Base-by-base conservation (phyloP, 495 filamentous ascomycete genomes). In the Cercophora scortea region DNA sequence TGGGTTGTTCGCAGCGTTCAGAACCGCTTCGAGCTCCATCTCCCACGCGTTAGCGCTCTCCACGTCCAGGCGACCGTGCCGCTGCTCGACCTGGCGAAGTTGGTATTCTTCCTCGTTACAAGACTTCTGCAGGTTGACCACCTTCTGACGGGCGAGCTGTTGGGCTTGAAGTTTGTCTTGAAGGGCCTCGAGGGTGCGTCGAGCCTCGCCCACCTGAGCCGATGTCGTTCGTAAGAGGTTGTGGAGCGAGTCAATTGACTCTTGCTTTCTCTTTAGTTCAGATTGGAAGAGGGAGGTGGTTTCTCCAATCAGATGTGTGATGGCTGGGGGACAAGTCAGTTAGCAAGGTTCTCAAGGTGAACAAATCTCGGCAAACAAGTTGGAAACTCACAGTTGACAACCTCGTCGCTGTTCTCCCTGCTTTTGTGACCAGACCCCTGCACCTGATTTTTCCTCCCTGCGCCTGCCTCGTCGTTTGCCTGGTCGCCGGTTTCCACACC, bases 261-360 rank as follows among this genome's bases (percentile, higher is more conserved):
- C 80, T 72, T 96, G 92, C 58, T 95, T 95, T 41, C 81, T 76
- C 36, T 80, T 83, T 33, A 94, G 72, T 53, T 86, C 85, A n/a
- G 77, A 72, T 17, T 86, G 82, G 63, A 95, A 88, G 39, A 87
- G 81, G 18, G 79, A 74, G 39, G 89, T 81, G 19, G 88, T 85
- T 45, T 85, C 80, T 8, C 79, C 78, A 11, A 98, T 78, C 53
- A 94, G 77, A 48, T 86, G 80, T 32, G 81, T 77, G 54, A 87
- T 85, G 16, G 87, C 87, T 91, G 62, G 49, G 43, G 13, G n/a
- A 32, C 25, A 42, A 38, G 57, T 70, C 38, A 3, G 61, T 72
- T 63, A 59, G 56, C 56, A 17, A 52, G 2, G 25, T 25, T 25
- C 33, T 32, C 38, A 8, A 11, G 15, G 15, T 42, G 47, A 39